Percentiles rank a stretch among this genome's conserved stretches.
phyloP scores from a whole-genome alignment of 805 yeast genomes.

The Wickerhamomyces strasburgensis region DNA sequence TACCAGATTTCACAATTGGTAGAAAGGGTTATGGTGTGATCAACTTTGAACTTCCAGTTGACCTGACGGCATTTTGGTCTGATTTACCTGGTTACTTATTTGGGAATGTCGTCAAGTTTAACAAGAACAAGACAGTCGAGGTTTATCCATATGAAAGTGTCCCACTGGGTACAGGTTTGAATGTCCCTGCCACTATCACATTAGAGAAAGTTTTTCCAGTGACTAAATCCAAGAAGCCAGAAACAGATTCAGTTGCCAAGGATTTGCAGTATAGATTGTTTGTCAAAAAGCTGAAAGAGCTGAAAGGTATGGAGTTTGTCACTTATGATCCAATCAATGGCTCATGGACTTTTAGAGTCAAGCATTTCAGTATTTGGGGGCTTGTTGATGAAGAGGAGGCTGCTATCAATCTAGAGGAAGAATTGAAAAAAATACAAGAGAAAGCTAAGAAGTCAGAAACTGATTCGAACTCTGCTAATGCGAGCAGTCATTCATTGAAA shows the following conservation, averaged over 20 bases:
- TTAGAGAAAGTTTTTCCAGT: conserved; percentile 57
- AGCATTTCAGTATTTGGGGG: conserved; percentile 96
- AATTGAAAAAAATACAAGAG: conserved; percentile 24
- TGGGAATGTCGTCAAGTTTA: conserved; percentile 42
- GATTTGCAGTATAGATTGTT: conserved; percentile 41
- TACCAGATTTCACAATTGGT: conserved; percentile 65
- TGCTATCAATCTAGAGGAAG: conserved; percentile 44
- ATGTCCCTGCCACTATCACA: conserved; percentile 72
- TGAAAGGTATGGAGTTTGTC: conserved; percentile 71
- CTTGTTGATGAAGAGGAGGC: conserved; percentile 62
- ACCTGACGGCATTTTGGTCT: conserved; percentile 47
- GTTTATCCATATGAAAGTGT: conserved; percentile 69
- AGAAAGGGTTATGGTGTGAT: conserved; percentile 65
- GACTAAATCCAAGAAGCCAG: conserved; percentile 17
- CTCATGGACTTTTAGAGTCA: conserved; percentile 74
- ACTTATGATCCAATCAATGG: conserved; percentile 75
- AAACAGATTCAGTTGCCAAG: conserved; percentile 22
- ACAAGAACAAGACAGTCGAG: conserved; percentile 44
- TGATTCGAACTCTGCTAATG: background rate
- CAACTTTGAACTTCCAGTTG: conserved; percentile 64
- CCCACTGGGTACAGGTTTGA: conserved; percentile 60
- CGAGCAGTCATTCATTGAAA: conserved; percentile 6
- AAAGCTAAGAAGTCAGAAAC: conserved; percentile 16
- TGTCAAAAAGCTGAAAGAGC: conserved; percentile 45
- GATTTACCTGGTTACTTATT: conserved; percentile 31